These are phyloP conservation scores for Podospora tetraspora DNA, from an alignment of 495 filamentous ascomycete genomes.

Conservation along the genomic window DNA sequence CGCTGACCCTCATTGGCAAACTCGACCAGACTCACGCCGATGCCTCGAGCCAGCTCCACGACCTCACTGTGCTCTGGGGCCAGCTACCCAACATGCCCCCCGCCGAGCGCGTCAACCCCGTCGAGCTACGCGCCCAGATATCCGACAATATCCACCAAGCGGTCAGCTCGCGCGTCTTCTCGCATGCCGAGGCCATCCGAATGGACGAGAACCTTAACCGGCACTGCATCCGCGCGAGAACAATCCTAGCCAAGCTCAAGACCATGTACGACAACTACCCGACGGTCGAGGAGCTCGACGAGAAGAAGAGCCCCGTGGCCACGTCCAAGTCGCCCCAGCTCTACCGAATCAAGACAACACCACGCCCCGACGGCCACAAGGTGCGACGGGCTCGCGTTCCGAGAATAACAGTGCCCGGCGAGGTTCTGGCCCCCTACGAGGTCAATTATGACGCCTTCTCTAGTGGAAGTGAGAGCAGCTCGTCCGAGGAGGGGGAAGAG, in stretches of 20 bases:
- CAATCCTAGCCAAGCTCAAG: slow-evolving; percentile 76
- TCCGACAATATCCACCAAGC: slow-evolving; percentile 68
- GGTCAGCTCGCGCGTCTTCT: slow-evolving; percentile 67
- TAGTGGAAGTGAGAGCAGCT: slow-evolving; percentile 41
- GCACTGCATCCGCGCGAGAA: slow-evolving; percentile 68
- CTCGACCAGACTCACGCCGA: slow-evolving; percentile 69
- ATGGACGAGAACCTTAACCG: slow-evolving; percentile 71
- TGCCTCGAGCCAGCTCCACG: slow-evolving; percentile 61
- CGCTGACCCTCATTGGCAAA: slow-evolving; percentile 78
- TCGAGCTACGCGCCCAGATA: slow-evolving; percentile 66
- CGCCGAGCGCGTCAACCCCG: slow-evolving; percentile 39
- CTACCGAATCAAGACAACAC: slow-evolving; percentile 57
- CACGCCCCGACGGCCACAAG: slow-evolving; percentile 55
- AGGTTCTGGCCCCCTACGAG: slow-evolving; percentile 55
- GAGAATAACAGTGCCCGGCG: slow-evolving; percentile 52
- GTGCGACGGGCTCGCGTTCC: slow-evolving; percentile 37
- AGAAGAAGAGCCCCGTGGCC: slow-evolving; percentile 47
- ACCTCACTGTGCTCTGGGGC: slow-evolving; percentile 68
- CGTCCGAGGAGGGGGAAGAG: slow-evolving; percentile 27
- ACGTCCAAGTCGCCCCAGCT: slow-evolving; percentile 49
- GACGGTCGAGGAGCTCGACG: slow-evolving; percentile 32
- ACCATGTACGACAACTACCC: slow-evolving; percentile 58
- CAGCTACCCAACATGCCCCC: slow-evolving; percentile 57
- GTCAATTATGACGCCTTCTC: slow-evolving; percentile 48
- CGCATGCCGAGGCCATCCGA: slow-evolving; percentile 77